These are phyloP conservation scores for Areca catechu DNA, from an alignment of 176 grass and related monocot species.

Conservation along the genomic window DNA sequence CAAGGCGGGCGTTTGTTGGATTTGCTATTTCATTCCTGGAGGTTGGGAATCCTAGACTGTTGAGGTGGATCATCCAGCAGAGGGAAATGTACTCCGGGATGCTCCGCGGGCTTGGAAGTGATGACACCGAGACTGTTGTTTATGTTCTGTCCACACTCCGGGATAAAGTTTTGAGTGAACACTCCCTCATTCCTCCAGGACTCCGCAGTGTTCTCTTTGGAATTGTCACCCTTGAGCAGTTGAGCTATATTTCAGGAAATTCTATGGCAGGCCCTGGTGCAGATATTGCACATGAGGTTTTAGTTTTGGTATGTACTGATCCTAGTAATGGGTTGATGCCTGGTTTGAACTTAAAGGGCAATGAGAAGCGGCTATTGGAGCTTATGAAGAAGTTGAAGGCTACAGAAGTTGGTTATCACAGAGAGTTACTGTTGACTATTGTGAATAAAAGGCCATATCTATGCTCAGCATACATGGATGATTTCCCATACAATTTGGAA, in stretches of 20 bases:
- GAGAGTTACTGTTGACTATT: slow-evolving; percentile 59
- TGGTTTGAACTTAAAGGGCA: slow-evolving; percentile 54
- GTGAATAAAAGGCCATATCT: slow-evolving; percentile 50
- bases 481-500: slow-evolving; percentile 75
- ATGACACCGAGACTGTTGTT: slow-evolving; percentile 52
- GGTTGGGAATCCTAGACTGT: slow-evolving; percentile 65
- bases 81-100: slow-evolving; percentile 79
- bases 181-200: slow-evolving; percentile 67
- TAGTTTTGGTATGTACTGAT: slow-evolving; percentile 78
- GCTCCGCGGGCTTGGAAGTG: slow-evolving; percentile 51
- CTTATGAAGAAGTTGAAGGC: slow-evolving; percentile 88
- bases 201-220: slow-evolving; percentile 92
- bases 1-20: slow-evolving; percentile 53
- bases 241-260: slow-evolving; percentile 76
- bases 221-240: slow-evolving; percentile 70
- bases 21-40: slow-evolving; percentile 89
- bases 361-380: slow-evolving; percentile 72
- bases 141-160: slow-evolving; percentile 51
- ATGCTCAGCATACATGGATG: slow-evolving; percentile 71
- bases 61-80: slow-evolving; percentile 86
- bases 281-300: slow-evolving; percentile 65
- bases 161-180: slow-evolving; percentile 57
- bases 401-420: slow-evolving; percentile 53
- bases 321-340: slow-evolving; percentile 90
- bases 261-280: slow-evolving; percentile 36